Evolutionary conservation across 1,139 yeast genomes (phyloP).

Genomic region (Spathaspora sp.): DNA sequence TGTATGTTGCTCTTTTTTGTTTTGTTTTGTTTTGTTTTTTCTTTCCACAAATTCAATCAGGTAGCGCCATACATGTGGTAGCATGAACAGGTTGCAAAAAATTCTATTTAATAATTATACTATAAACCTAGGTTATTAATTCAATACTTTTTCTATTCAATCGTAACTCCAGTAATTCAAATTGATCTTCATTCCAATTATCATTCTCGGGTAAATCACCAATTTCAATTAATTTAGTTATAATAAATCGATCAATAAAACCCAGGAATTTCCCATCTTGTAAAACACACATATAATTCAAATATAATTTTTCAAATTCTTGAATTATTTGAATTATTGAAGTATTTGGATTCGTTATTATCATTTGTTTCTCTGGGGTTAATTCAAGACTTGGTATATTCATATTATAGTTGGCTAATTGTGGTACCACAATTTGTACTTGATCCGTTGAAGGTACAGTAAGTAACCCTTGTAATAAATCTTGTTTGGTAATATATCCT

Average conservation of each 20-base stretch:
- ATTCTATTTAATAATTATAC: neutral
- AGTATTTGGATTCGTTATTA: slow-evolving; percentile 32
- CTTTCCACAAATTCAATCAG: neutral
- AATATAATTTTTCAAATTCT: slow-evolving; percentile 39
- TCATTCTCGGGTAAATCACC: slow-evolving; percentile 10
- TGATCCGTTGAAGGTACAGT: slow-evolving; percentile 9
- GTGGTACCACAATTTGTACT: neutral
- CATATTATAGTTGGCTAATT: slow-evolving; percentile 20
- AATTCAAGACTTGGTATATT: slow-evolving; percentile 15
- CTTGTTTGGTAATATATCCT: slow-evolving; percentile 39
- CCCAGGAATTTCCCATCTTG: slow-evolving; percentile 31
- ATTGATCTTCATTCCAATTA: slow-evolving; percentile 18
- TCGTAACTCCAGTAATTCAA: slow-evolving; percentile 13
- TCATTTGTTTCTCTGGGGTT: slow-evolving; percentile 17
- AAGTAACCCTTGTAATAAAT: slow-evolving; percentile 19
- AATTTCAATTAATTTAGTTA: slow-evolving; percentile 26
- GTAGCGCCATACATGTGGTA: neutral
- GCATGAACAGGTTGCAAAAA: no score
- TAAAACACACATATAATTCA: slow-evolving; percentile 36
- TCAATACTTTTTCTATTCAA: slow-evolving; percentile 25
- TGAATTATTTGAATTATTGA: slow-evolving; percentile 39
- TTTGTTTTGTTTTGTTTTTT: no score
- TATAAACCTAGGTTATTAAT: slow-evolving; percentile 22
- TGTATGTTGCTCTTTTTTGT: no score
- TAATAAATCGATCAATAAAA: slow-evolving; percentile 40